Evolutionary conservation across 2,329 filamentous ascomycete species (phyloP), one percentile per base, ranked within the genome.

Genomic region (Neonectria neomacrospora): DNA sequence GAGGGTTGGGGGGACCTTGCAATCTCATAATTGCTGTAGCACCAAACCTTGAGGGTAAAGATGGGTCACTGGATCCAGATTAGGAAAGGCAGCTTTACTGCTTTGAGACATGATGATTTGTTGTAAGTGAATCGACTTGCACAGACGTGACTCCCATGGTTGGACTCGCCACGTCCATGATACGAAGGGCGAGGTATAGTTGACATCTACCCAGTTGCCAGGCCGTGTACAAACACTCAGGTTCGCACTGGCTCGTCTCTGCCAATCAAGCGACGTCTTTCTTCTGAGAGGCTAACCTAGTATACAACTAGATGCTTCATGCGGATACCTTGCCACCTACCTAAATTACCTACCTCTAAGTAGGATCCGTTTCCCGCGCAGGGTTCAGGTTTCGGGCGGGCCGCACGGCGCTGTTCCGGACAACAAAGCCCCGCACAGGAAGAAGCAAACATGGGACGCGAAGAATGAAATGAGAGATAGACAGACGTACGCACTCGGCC

Each of bases 361-460:
- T n/a, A n/a, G n/a, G 16, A 32, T 50, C 1, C 11, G 28, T 32
- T 50, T 50, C n/a, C 18, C 28, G 30, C 30, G 18, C 30, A 37
- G 23, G 42, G 44, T 44, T 18, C 37, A 39, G 16, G 26, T 32
- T 50, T 23, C n/a, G 26, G 32, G 60, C 60, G 41, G 60, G n/a
- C 37, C 37, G 37, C 3, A 3, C 37, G 45, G 45, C 45, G 11
- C n/a, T 2, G 30, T 32, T 28, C 28, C 30, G 22, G 22, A 20
- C 16, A 50, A 30, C 34, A n/a, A 23, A 14, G 8, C 54, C 37
- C 32, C 37, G 22, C 30, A 23, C 20, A n/a, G 12, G 14, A 26
- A 51, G 32, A 60, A 60, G 61, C 53, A 61, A 63, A 54, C 42
- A 63, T n/a, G 44, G 32, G 44, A 32, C 26, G 30, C 10, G 48